phyloP scores from a whole-genome alignment of 1,139 yeast species.

The Diutina siamensis region DNA sequence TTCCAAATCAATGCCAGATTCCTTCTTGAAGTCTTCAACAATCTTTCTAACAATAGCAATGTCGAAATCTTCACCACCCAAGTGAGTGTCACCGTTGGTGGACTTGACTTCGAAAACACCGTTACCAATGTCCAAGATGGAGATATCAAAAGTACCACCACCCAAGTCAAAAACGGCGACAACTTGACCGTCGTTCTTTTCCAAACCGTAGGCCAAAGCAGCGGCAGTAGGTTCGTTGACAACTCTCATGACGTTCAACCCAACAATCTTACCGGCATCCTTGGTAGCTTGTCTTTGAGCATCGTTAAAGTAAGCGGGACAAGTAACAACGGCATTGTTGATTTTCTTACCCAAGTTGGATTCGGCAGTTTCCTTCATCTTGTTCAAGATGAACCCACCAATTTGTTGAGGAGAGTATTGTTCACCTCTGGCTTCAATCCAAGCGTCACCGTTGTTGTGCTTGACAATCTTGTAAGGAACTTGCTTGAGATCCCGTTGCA shows the following conservation, averaged over 20 bases:
- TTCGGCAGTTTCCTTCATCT: slow-evolving; percentile 97
- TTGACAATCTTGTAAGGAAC: slow-evolving; percentile 96
- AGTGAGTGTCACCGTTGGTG: slow-evolving; percentile 83
- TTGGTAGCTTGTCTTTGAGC: slow-evolving; percentile 98
- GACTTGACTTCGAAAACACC: slow-evolving; percentile 86
- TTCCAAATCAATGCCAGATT: slow-evolving; percentile 76
- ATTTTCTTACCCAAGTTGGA: slow-evolving; percentile 76
- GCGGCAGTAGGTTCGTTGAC: slow-evolving; percentile 99
- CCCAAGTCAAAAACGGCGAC: slow-evolving; percentile 83
- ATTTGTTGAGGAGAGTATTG: slow-evolving; percentile 93
- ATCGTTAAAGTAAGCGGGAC: slow-evolving; percentile 96
- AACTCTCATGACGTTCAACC: slow-evolving; percentile 90
- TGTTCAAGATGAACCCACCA: slow-evolving; percentile 93
- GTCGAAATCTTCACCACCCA: slow-evolving; percentile 87
- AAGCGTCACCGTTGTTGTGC: slow-evolving; percentile 96
- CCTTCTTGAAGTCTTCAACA: slow-evolving; percentile 87
- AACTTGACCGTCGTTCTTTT: slow-evolving; percentile 60
- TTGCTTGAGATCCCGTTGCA: slow-evolving; percentile 91
- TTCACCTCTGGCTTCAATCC: slow-evolving; percentile 96
- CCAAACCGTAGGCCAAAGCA: slow-evolving; percentile 94
- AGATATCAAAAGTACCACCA: slow-evolving; percentile 85
- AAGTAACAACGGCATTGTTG: slow-evolving; percentile 86
- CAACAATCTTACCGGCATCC: slow-evolving; percentile 97
- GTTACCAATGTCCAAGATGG: slow-evolving; percentile 74
- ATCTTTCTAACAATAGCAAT: slow-evolving; percentile 81